phyloP scores from a whole-genome alignment of 1,284 basidiomycete species.

The Pseudozyma tsukubaensis region DNA sequence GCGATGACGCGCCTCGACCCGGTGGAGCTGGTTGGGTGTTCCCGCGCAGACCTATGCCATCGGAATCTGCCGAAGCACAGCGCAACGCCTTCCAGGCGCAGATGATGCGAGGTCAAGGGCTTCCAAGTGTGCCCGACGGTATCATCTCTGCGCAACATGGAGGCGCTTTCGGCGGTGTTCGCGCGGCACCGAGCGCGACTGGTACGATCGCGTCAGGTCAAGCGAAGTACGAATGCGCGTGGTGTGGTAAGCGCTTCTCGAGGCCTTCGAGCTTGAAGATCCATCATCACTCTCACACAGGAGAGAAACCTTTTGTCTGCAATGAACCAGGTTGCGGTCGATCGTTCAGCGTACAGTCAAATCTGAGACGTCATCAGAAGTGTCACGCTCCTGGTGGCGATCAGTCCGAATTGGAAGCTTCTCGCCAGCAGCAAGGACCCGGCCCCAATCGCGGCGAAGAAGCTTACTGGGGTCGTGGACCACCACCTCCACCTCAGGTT shows the following conservation, averaged over 20 bases:
- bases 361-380: slow-evolving; percentile 65
- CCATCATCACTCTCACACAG: slow-evolving; percentile 66
- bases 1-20: slow-evolving; percentile 29
- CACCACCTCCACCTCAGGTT: slow-evolving; percentile 27
- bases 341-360: slow-evolving; percentile 66
- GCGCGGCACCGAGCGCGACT: slow-evolving; percentile 31
- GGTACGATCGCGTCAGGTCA: slow-evolving; percentile 49
- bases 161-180: slow-evolving; percentile 32
- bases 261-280: slow-evolving; percentile 65
- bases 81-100: slow-evolving; percentile 45
- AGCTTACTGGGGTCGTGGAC: slow-evolving; percentile 31
- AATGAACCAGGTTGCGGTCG: slow-evolving; percentile 62
- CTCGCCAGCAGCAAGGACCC: slow-evolving; percentile 32
- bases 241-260: slow-evolving; percentile 65
- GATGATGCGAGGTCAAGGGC: slow-evolving; percentile 40
- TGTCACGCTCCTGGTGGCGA: slow-evolving; percentile 52
- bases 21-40: slow-evolving; percentile 52
- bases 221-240: slow-evolving; percentile 64
- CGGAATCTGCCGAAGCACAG: slow-evolving; percentile 41
- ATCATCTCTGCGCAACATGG: slow-evolving; percentile 42
- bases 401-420: slow-evolving; percentile 26
- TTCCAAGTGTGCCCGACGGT: slow-evolving; percentile 40
- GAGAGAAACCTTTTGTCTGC: slow-evolving; percentile 66
- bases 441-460: slow-evolving; percentile 28
- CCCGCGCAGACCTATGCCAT: slow-evolving; percentile 39